Conservation (phyloP, 2,329 filamentous ascomycete species). For the Aspergillus sp. region DNA sequence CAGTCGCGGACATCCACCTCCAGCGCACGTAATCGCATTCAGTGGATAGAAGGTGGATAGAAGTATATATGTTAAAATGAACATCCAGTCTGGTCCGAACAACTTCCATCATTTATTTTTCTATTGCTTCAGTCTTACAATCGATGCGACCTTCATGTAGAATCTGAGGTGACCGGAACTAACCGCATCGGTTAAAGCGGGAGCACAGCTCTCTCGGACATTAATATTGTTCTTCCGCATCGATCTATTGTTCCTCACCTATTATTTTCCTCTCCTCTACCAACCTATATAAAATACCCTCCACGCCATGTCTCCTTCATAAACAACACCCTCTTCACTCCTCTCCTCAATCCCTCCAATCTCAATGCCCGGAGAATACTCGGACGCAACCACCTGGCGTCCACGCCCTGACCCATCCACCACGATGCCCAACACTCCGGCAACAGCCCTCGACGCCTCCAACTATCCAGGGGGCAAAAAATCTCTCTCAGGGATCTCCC, state of each 20-base stretch:
- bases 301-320: background rate
- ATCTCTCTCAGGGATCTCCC: slow-evolving; percentile 44
- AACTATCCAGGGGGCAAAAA: slow-evolving; percentile 39
- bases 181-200: background rate
- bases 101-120: too few species aligned
- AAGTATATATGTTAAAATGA: too few species aligned
- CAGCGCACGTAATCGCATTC: too few species aligned
- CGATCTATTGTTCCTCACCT: background rate
- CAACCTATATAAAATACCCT: background rate
- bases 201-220: background rate
- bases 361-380: background rate
- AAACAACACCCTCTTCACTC: background rate
- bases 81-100: too few species aligned
- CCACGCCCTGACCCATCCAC: slow-evolving; percentile 10
- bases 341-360: background rate
- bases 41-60: too few species aligned
- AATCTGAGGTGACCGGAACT: background rate
- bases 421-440: slow-evolving; percentile 7
- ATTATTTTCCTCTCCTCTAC: background rate
- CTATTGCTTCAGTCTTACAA: too few species aligned
- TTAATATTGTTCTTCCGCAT: background rate
- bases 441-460: slow-evolving; percentile 24
- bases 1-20: too few species aligned
- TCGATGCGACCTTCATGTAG: background rate
- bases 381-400: background rate